phyloP scores from a whole-genome alignment of 768 basidiomycete genomes.

The Pisolithus microcarpus region DNA sequence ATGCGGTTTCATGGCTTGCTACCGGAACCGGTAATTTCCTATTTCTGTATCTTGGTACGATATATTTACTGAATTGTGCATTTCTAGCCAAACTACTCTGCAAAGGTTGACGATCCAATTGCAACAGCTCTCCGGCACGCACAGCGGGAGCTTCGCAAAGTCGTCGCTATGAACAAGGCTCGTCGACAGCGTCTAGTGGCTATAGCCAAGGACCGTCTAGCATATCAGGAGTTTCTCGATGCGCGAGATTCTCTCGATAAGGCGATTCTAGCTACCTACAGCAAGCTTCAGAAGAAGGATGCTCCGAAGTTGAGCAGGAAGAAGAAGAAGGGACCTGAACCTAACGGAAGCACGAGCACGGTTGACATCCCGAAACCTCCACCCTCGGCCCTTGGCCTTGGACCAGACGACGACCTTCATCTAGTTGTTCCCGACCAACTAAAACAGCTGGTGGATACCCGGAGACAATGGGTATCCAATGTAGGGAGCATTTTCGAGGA shows the following conservation, averaged over 20 bases:
- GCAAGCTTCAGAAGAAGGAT: constrained; percentile 79
- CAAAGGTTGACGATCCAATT: constrained; percentile 90
- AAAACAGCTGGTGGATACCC: constrained; percentile 62
- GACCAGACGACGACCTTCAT: constrained; percentile 57
- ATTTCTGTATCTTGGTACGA: neutral
- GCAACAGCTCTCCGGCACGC: constrained; percentile 84
- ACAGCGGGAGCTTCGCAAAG: constrained; percentile 70
- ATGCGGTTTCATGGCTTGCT: constrained; percentile 72
- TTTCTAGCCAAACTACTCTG: constrained; percentile 61
- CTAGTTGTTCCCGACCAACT: constrained; percentile 63
- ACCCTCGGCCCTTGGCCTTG: constrained; percentile 65
- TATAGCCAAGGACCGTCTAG: constrained; percentile 81
- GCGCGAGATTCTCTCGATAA: constrained; percentile 81
- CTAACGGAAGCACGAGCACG: constrained; percentile 25
- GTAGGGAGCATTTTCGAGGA: constrained; percentile 72
- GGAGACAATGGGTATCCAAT: constrained; percentile 70
- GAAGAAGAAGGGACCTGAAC: constrained; percentile 56
- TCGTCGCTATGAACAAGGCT: constrained; percentile 77
- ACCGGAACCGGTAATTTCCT: constrained; percentile 55
- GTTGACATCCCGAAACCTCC: constrained; percentile 46
- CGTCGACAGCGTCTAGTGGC: constrained; percentile 65
- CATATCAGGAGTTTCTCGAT: constrained; percentile 87
- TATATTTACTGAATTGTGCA: constrained; percentile 11
- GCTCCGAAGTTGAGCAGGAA: constrained; percentile 61
- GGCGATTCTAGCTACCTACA: constrained; percentile 66